These are phyloP conservation scores for Rauvolfia tetraphylla DNA, from an alignment of 257 asterid genomes.

Conservation along the genomic window DNA sequence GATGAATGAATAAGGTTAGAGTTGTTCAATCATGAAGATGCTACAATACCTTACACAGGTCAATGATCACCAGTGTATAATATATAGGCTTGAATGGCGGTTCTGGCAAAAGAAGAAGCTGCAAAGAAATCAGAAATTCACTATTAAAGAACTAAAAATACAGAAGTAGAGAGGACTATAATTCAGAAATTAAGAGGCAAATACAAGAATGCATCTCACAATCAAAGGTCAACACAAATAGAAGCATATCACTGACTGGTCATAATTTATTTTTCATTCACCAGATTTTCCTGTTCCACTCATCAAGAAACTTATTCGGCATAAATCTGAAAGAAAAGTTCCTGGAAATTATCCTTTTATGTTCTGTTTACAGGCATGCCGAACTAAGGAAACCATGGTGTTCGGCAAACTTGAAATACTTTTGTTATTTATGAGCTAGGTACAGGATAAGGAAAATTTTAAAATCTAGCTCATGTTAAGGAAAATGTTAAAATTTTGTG, in stretches of 20 bases:
- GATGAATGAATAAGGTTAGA: neutral
- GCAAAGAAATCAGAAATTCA: constrained; percentile 30
- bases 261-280: neutral
- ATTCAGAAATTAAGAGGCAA: neutral
- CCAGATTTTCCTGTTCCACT: neutral
- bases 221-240: neutral
- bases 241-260: neutral
- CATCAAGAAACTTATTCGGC: neutral
- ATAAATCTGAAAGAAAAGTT: neutral
- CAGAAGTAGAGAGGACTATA: constrained; percentile 6
- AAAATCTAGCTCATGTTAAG: neutral
- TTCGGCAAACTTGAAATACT: neutral
- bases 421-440: neutral
- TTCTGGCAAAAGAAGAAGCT: constrained; percentile 90
- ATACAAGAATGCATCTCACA: neutral
- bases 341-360: neutral
- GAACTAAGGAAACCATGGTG: neutral
- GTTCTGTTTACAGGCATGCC: neutral
- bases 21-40: neutral
- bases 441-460: neutral
- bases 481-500: neutral
- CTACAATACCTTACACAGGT: constrained; percentile 80
- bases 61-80: constrained; percentile 95
- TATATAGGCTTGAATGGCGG: constrained; percentile 93
- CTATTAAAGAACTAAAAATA: constrained; percentile 2